Percentiles rank a stretch among this genome's conserved stretches.
Evolutionary conservation across 345 rosid genomes (phyloP).

Genomic region (Noccaea bulbosa): DNA sequence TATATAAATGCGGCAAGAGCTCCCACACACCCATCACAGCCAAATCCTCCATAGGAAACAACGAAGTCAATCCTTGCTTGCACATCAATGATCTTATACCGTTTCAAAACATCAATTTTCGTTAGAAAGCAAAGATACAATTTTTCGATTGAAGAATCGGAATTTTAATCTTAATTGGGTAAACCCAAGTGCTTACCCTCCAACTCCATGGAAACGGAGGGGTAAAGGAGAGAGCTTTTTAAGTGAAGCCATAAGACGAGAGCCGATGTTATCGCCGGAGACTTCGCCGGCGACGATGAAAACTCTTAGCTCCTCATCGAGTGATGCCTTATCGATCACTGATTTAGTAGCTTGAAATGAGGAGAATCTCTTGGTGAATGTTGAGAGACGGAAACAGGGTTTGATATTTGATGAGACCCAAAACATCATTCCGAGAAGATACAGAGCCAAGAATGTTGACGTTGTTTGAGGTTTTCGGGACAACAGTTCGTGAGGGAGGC

Average conservation of each 20-base stretch:
- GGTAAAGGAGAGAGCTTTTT: constrained; percentile 71
- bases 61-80: constrained; percentile 66
- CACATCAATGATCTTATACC: constrained; percentile 68
- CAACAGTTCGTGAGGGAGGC: not conserved
- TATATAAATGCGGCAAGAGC: constrained; percentile 76
- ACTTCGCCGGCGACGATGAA: constrained; percentile 90
- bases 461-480: not conserved
- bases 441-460: not conserved
- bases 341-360: constrained; percentile 49
- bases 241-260: constrained; percentile 84
- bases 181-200: constrained; percentile 63
- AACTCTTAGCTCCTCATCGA: constrained; percentile 78
- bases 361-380: constrained; percentile 37
- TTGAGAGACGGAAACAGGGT: constrained; percentile 21
- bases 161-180: not conserved
- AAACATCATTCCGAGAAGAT: constrained; percentile 9
- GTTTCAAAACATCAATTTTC: constrained; percentile 1
- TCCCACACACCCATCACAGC: constrained; percentile 97
- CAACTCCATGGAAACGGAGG: constrained; percentile 80
- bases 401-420: constrained; percentile 14
- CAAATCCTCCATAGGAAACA: constrained; percentile 89
- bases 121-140: constrained; percentile 16
- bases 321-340: constrained; percentile 53
- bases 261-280: constrained; percentile 83
- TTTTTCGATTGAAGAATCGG: not conserved